Evolutionary conservation across 2,329 filamentous ascomycete species (phyloP).

Genomic region (Penicillium sp.): DNA sequence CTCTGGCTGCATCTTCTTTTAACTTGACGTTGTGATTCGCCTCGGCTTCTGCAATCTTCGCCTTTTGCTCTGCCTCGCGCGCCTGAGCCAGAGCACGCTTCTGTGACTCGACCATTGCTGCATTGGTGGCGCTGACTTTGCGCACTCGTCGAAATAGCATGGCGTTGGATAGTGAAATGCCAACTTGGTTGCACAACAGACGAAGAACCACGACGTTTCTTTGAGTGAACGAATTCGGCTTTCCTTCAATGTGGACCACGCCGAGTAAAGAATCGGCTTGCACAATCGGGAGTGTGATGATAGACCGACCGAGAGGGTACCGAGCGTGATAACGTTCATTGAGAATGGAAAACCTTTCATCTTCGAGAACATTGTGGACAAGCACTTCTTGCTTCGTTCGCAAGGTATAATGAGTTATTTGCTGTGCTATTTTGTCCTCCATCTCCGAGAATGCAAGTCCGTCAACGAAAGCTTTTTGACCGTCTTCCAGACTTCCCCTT

Average conservation of each 20-base stretch:
- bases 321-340: conserved; percentile 52
- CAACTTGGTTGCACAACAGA: conserved; percentile 62
- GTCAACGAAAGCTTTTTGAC: conserved; percentile 50
- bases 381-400: conserved; percentile 62
- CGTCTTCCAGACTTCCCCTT: conserved; percentile 55
- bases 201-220: conserved; percentile 50
- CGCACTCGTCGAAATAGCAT: conserved; percentile 59
- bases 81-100: conserved; percentile 60
- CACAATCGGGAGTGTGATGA: conserved; percentile 61
- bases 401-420: conserved; percentile 60
- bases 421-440: conserved; percentile 57
- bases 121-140: conserved; percentile 60
- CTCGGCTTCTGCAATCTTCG: conserved; percentile 61
- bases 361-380: conserved; percentile 60
- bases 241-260: conserved; percentile 59
- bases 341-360: conserved; percentile 62
- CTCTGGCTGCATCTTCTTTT: conserved; percentile 63
- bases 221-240: conserved; percentile 62
- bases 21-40: conserved; percentile 62
- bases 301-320: conserved; percentile 56
- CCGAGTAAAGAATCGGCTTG: conserved; percentile 59
- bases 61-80: conserved; percentile 60
- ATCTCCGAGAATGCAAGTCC: conserved; percentile 55
- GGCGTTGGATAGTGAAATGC: conserved; percentile 61
- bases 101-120: conserved; percentile 63